Evolutionary conservation across 345 rosid genomes (phyloP).

Genomic region (Melastoma malabathricum): DNA sequence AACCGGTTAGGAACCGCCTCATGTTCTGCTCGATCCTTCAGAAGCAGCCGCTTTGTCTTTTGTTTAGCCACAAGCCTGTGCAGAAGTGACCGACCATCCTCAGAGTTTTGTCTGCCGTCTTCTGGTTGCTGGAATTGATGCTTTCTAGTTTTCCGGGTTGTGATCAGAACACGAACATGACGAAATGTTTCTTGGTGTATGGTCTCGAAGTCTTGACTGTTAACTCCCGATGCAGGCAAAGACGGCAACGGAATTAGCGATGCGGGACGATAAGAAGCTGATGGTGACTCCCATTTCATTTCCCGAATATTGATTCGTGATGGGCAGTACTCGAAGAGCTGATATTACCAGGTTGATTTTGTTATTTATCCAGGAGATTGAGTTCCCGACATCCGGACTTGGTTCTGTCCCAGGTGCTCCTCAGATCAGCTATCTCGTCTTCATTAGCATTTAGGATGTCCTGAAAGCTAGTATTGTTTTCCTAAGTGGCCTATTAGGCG

Average conservation of each 20-base stretch:
- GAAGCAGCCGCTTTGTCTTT: too few species aligned
- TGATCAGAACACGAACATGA: too few species aligned
- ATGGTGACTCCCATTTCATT: conserved; percentile 42
- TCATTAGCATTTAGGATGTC: neutral
- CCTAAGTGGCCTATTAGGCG: conserved; percentile 28
- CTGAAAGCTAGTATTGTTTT: neutral
- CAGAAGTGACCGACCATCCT: too few species aligned
- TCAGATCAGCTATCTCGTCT: neutral
- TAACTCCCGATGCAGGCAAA: conserved; percentile 41
- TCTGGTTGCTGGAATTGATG: too few species aligned
- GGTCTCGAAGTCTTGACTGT: conserved; percentile 5
- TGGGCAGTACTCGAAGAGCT: neutral
- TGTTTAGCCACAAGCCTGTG: too few species aligned
- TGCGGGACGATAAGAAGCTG: conserved; percentile 48
- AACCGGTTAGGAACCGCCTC: too few species aligned
- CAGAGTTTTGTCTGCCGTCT: too few species aligned
- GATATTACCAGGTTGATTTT: conserved; percentile 7
- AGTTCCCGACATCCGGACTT: conserved; percentile 90
- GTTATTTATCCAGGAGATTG: conserved; percentile 56
- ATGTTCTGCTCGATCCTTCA: too few species aligned
- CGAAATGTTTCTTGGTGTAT: neutral
- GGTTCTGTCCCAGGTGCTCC: conserved; percentile 77
- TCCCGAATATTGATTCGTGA: conserved; percentile 4
- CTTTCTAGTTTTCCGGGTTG: too few species aligned
- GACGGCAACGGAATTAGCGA: conserved; percentile 54